Percentiles rank a stretch among this genome's conserved stretches.
These are phyloP conservation scores for Trypanosomatidae sp. DNA, from an alignment of 208 protist species.

Conservation along the genomic window DNA sequence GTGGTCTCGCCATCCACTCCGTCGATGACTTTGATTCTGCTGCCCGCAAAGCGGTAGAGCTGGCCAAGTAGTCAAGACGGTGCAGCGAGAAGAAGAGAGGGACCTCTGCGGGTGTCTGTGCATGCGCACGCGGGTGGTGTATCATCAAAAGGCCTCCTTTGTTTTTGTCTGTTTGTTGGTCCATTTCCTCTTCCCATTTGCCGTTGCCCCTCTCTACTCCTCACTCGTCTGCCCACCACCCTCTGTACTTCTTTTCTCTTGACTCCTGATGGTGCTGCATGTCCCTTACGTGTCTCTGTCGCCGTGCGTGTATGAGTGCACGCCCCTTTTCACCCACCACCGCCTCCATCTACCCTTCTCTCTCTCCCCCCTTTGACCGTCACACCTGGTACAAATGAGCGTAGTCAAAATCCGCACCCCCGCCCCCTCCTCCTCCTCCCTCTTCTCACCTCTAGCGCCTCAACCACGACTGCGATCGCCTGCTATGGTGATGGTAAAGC, in stretches of 20 bases:
- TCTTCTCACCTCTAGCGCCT: conserved; percentile 8
- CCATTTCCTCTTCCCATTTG: neutral
- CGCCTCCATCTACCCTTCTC: neutral
- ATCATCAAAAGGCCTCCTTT: conserved; percentile 1
- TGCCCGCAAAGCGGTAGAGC: conserved; percentile 73
- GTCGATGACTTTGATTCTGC: conserved; percentile 85
- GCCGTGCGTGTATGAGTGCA: neutral
- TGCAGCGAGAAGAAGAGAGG: conserved; percentile 3
- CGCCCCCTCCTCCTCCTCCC: neutral
- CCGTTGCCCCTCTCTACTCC: neutral
- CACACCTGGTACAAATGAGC: neutral
- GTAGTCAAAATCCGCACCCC: neutral
- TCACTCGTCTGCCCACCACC: neutral
- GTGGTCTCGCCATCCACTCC: conserved; percentile 79
- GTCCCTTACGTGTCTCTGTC: neutral
- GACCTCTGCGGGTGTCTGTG: neutral
- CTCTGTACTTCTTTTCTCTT: neutral
- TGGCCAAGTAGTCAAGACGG: conserved; percentile 29
- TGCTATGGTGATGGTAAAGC: neutral
- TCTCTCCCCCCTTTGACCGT: neutral
- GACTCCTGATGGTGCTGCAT: neutral
- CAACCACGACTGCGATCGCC: neutral
- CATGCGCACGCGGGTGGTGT: neutral
- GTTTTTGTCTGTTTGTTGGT: neutral
- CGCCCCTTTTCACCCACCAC: neutral